These are phyloP conservation scores for Xylariales sp. DNA, from an alignment of 2,329 filamentous ascomycete species.

Conservation along the genomic window DNA sequence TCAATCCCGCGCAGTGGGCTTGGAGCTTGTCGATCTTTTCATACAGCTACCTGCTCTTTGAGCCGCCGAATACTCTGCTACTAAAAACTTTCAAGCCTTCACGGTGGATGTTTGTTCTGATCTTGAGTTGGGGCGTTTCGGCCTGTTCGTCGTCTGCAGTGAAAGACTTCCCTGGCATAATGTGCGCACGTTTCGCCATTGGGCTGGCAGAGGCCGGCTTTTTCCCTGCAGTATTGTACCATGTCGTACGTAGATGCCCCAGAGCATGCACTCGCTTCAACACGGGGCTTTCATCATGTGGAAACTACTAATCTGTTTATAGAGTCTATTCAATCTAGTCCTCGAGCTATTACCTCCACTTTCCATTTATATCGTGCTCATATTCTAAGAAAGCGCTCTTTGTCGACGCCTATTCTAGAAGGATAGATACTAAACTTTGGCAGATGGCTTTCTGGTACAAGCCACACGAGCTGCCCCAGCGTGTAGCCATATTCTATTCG, in stretches of 20 bases:
- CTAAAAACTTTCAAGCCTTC: conserved; percentile 30
- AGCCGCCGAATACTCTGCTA: conserved; percentile 32
- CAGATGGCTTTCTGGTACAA: conserved; percentile 34
- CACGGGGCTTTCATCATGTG: too few relatives aligned
- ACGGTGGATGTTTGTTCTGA: conserved; percentile 30
- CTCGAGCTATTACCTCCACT: too few relatives aligned
- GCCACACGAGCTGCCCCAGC: conserved; percentile 28
- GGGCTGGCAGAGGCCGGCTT: conserved; percentile 32
- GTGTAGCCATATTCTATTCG: conserved; percentile 33
- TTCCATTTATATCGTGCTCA: too few relatives aligned
- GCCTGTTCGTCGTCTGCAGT: conserved; percentile 30
- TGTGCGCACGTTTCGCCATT: conserved; percentile 32
- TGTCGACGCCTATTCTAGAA: background rate
- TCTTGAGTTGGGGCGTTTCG: conserved; percentile 31
- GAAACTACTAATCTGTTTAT: too few relatives aligned
- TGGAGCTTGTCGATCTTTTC: conserved; percentile 37
- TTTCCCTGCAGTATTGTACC: conserved; percentile 31
- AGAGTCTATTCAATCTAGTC: too few relatives aligned
- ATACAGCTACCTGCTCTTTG: conserved; percentile 33
- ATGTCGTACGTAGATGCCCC: conserved; percentile 15
- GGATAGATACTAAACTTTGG: background rate
- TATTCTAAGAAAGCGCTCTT: too few relatives aligned
- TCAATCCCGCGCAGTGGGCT: conserved; percentile 29
- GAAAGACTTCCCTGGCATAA: conserved; percentile 30
- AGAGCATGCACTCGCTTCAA: too few relatives aligned